phyloP scores from a whole-genome alignment of 169 alveolate genomes.

The Nephromyces sp. region DNA sequence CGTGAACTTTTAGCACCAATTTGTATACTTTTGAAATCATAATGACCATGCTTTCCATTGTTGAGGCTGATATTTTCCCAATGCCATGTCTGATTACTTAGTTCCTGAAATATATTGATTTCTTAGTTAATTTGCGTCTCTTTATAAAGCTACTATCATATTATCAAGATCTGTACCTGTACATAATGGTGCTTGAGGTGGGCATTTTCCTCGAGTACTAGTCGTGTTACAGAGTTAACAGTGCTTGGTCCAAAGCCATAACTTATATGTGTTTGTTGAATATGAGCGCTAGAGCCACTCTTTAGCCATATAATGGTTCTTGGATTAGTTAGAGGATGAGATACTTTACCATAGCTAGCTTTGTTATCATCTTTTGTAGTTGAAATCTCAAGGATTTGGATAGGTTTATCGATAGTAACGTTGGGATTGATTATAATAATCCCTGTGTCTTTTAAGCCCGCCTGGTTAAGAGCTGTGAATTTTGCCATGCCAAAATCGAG shows the following conservation, averaged over 20 bases:
- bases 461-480: constrained; percentile 46
- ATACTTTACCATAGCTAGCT: constrained; percentile 10
- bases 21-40: constrained; percentile 27
- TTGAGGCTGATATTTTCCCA: constrained; percentile 42
- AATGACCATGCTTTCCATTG: constrained; percentile 27
- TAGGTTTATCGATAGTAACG: constrained; percentile 18
- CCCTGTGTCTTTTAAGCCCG: constrained; percentile 48
- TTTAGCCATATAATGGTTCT: constrained; percentile 39
- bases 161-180: constrained; percentile 21
- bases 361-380: constrained; percentile 28
- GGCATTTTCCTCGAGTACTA: constrained; percentile 36
- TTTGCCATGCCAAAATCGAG: constrained; percentile 57
- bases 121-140: background rate
- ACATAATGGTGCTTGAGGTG: constrained; percentile 38
- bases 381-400: constrained; percentile 15
- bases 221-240: constrained; percentile 46
- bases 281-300: constrained; percentile 31
- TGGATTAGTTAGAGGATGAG: constrained; percentile 35
- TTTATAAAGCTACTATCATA: background rate
- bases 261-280: constrained; percentile 42
- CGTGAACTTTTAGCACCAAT: constrained; percentile 41
- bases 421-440: constrained; percentile 32
- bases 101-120: constrained; percentile 20
- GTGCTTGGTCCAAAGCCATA: constrained; percentile 23
- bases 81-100: constrained; percentile 35